Evolutionary conservation across 2,329 filamentous ascomycete species (phyloP).

Genomic region (Aspergillus fijiensis): DNA sequence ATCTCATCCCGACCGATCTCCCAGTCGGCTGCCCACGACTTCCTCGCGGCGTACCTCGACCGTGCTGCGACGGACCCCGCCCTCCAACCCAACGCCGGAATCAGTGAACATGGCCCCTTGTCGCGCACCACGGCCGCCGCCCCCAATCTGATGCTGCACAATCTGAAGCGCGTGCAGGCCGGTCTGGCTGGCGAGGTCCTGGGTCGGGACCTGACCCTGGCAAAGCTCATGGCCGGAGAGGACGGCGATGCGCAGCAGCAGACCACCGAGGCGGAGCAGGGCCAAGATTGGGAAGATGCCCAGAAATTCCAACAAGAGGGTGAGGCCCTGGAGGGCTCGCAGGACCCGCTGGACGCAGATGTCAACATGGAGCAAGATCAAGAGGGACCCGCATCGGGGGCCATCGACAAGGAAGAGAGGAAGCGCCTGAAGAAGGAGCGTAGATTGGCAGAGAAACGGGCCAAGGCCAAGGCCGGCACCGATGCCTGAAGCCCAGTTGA

Average conservation of each 20-base stretch:
- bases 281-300: slow-evolving; percentile 39
- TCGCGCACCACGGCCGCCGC: slow-evolving; percentile 42
- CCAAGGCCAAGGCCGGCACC: slow-evolving; percentile 36
- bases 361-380: slow-evolving; percentile 43
- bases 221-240: slow-evolving; percentile 37
- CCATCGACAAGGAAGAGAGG: slow-evolving; percentile 52
- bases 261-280: slow-evolving; percentile 11
- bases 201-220: slow-evolving; percentile 41
- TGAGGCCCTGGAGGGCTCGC: slow-evolving; percentile 45
- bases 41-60: slow-evolving; percentile 45
- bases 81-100: slow-evolving; percentile 45
- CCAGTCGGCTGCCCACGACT: slow-evolving; percentile 42
- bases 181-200: slow-evolving; percentile 45
- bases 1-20: slow-evolving; percentile 37
- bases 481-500: slow-evolving; percentile 11
- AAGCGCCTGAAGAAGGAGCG: slow-evolving; percentile 58
- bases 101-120: slow-evolving; percentile 45
- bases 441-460: slow-evolving; percentile 46
- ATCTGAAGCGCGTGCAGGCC: slow-evolving; percentile 46
- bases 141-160: slow-evolving; percentile 46
- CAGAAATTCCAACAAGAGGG: slow-evolving; percentile 44
- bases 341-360: slow-evolving; percentile 37
- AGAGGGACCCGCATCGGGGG: slow-evolving; percentile 29
- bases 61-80: slow-evolving; percentile 43
- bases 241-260: slow-evolving; percentile 26